Evolutionary conservation across 2,329 filamentous ascomycete species (phyloP).

Genomic region (Colletotrichum plurivorum): DNA sequence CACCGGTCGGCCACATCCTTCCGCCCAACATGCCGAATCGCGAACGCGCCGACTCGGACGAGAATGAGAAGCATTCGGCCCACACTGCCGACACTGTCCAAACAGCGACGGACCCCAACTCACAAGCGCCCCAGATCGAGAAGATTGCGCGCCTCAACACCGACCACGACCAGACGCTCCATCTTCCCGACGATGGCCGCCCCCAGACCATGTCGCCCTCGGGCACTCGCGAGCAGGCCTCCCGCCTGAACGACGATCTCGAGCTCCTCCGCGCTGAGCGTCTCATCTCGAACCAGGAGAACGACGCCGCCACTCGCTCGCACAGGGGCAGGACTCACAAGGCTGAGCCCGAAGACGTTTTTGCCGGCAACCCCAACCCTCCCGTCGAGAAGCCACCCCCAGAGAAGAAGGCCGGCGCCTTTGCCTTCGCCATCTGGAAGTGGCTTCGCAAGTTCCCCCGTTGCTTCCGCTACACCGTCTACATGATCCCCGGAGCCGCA

Average conservation of each 20-base stretch:
- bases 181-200: neutral
- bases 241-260: constrained; percentile 62
- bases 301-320: constrained; percentile 47
- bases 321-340: constrained; percentile 51
- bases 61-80: constrained; percentile 42
- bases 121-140: constrained; percentile 11
- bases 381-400: constrained; percentile 35
- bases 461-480: constrained; percentile 63
- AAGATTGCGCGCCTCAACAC: constrained; percentile 28
- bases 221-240: constrained; percentile 48
- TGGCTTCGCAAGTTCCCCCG: constrained; percentile 65
- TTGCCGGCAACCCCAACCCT: constrained; percentile 49
- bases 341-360: constrained; percentile 60
- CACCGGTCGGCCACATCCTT: neutral
- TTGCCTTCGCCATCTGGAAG: constrained; percentile 54
- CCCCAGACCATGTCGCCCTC: constrained; percentile 22
- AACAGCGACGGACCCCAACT: constrained; percentile 33
- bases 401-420: constrained; percentile 44
- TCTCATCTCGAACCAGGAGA: constrained; percentile 59
- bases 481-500: constrained; percentile 61
- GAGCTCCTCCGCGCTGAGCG: constrained; percentile 64
- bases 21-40: constrained; percentile 31
- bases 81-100: constrained; percentile 40
- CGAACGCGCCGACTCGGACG: constrained; percentile 37
- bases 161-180: constrained; percentile 26